Evolutionary conservation across 352 stramenopile genomes (phyloP), one percentile per base, ranked within the genome.

Genomic region (Pythium rhizo-oryzae): DNA sequence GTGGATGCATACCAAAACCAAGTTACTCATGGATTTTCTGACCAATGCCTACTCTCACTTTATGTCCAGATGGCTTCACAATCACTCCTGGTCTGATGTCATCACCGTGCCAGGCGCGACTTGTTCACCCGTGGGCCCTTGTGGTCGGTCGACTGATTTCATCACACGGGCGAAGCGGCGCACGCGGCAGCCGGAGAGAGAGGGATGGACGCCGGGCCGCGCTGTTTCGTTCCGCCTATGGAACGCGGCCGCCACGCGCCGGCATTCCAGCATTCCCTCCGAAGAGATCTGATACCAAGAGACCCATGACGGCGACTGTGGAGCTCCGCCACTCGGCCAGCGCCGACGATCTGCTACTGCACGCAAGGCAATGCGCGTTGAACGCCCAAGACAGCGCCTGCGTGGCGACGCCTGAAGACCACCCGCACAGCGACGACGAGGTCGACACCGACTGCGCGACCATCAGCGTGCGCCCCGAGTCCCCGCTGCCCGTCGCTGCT

Each of bases 361-460:
- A 44, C 30, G 1, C 35, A 11, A 11, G 35, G 8, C 25, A 33
- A 9, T 39, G 49, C 49, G 28, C 33, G 5, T 13, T 23, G 47
- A 69, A 69, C 56, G 28, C 43, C 0, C 62, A 70, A n/a, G 62
- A 67, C 57, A 51, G 28, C 39, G 28, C 24, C 0, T 25, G 13
- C 19, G 47, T 46, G 11, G 47, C 18, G 3, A 9, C 15, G 15
- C 37, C 41, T 7, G 61, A 35, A 19, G 28, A 51, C 24, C 69
- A 75, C 7, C 60, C 70, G 47, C 67, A 76, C 67, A 82, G 71
- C 44, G 76, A 83, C 49, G 74, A 80, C 16, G 76, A 82, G 43
- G 13, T 79, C 3, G 63, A 78, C n/a, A 46, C 54, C 8, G 60
- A 79, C 2, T 19, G 33, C 21, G 61, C 65, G 1, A 63, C 24